Conservation (phyloP, 2,329 filamentous ascomycete genomes). For the Fusarium sp. region DNA sequence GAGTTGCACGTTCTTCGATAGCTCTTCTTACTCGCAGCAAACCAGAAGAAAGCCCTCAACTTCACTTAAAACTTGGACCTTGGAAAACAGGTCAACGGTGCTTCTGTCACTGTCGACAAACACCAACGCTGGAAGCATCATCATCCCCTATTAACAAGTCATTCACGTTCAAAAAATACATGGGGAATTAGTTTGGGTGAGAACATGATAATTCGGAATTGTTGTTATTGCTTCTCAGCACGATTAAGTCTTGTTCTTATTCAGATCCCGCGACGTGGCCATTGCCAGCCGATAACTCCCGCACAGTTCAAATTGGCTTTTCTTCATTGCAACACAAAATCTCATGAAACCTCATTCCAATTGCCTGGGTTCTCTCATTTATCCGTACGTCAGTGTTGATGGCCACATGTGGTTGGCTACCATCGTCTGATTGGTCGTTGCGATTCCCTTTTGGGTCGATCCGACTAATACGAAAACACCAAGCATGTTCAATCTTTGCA, state of each 20-base stretch:
- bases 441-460: conserved; percentile 10
- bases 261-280: background rate
- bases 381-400: conserved; percentile 30
- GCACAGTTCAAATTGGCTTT: conserved; percentile 6
- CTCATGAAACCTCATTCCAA: background rate
- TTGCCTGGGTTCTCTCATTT: background rate
- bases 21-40: background rate
- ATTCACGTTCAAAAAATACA: background rate
- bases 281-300: conserved; percentile 20
- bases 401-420: conserved; percentile 40
- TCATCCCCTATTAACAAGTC: background rate
- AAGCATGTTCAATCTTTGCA: conserved; percentile 2
- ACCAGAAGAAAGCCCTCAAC: background rate
- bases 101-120: background rate
- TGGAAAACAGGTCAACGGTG: background rate
- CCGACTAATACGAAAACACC: conserved; percentile 29
- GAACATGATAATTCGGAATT: background rate
- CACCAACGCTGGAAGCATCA: background rate
- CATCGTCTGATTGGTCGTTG: conserved; percentile 33
- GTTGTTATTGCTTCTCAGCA: background rate
- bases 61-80: background rate
- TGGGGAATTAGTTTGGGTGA: background rate
- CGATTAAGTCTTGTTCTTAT: background rate
- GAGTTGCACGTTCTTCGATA: background rate
- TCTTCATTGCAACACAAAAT: background rate